Base-by-base conservation (phyloP, 495 filamentous ascomycete genomes). In the Cercophora samala region DNA sequence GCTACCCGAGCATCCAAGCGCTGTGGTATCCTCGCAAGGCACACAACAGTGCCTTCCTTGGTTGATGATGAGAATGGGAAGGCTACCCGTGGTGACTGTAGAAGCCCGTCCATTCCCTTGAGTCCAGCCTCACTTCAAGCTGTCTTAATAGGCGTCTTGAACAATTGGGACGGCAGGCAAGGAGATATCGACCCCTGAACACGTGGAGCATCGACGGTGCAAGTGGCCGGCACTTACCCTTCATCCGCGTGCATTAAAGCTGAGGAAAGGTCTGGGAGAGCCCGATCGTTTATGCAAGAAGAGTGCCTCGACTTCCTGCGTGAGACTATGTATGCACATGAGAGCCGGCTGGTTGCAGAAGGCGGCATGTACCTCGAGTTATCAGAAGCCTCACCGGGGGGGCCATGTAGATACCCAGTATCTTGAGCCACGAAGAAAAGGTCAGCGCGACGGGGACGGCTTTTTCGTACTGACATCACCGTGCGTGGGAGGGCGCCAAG, bases 181-280 rank as follows among this genome's bases (percentile, higher is more conserved):
- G 58, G 23, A 53, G 8, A 53, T 26, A 46, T 60, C 24, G 18
- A 24, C 61, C 53, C 51, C 63, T 54, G 51, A 58, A 60, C 68
- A 70, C 68, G 68, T 70, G 65, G 68, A 55, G 29, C 55, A 21
- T 59, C 21, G 58, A 60, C 62, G 19, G 62, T 21, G 52, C 19
- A 58, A 26, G 68, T 67, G 62, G 26, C 46, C 25, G 51, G 19
- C 21, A 37, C 42, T 24, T 42, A 23, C 18, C 22, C 37, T 13
- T 18, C 13, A 51, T 15, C 5, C 18, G 17, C 58, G 19, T 21
- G 58, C 58, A 60, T 60, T 29, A 17, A 5, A 46, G 15, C 37
- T 46, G 37, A 25, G 24, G 54, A 8, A 53, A 8, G n/a, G 60
- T 26, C 25, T 25, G 24, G 53, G 54, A 46, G 22, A 56, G 37